phyloP scores from a whole-genome alignment of 768 basidiomycete species.

The Leucosporidium creatinivorum region DNA sequence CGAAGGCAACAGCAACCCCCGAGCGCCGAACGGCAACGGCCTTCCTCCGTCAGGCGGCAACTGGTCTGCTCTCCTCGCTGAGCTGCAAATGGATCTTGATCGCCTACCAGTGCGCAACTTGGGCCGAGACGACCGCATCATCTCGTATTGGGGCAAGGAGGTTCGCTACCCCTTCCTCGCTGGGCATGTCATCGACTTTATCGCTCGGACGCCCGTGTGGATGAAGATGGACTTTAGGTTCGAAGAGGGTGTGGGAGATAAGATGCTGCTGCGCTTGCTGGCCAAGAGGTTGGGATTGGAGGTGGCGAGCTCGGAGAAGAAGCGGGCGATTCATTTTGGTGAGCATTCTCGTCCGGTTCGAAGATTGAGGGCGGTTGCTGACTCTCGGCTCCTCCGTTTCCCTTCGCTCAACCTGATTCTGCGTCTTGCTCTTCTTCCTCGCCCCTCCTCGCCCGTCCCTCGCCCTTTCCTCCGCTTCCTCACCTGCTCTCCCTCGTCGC shows the following conservation, averaged over 20 bases:
- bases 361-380: no score
- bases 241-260: constrained; percentile 76
- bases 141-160: constrained; percentile 87
- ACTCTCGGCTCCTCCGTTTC: no score
- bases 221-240: constrained; percentile 70
- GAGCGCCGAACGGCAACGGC: background rate
- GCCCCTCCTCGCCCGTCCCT: background rate
- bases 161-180: constrained; percentile 69
- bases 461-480: no score
- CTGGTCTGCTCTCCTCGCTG: constrained; percentile 24
- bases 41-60: background rate
- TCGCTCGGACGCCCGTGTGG: constrained; percentile 53
- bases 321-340: constrained; percentile 96
- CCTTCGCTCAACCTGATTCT: no score
- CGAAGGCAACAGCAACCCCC: no score
- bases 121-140: constrained; percentile 87
- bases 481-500: background rate
- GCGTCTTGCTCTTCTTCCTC: background rate
- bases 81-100: constrained; percentile 68
- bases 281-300: constrained; percentile 65
- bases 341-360: background rate
- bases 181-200: constrained; percentile 35
- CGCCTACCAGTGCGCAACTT: constrained; percentile 63
- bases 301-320: constrained; percentile 68
- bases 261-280: constrained; percentile 68